Percentiles rank a stretch among this genome's conserved stretches.
phyloP scores from a whole-genome alignment of 164 flowering plant genomes.

The Berberis vulgaris region DNA sequence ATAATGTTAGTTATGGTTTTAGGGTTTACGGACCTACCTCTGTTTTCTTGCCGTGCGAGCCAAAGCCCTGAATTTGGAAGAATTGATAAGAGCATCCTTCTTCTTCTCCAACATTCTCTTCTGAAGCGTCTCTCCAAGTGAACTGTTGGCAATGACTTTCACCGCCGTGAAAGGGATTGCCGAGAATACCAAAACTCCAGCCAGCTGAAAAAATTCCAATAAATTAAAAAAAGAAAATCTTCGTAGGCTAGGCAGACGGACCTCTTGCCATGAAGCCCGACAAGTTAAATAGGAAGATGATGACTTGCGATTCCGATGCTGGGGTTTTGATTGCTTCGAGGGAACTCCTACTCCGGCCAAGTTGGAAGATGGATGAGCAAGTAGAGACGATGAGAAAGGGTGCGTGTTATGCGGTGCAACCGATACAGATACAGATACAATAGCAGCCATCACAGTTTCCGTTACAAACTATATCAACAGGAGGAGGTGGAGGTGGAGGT shows the following conservation, averaged over 20 bases:
- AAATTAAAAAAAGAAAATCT: too few species aligned
- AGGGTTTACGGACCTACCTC: conserved; percentile 58
- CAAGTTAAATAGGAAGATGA: conserved; percentile 10
- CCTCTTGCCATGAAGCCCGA: conserved; percentile 45
- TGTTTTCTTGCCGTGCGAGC: conserved; percentile 50
- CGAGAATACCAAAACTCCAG: conserved; percentile 81
- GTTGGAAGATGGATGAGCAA: too few species aligned
- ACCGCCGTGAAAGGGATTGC: conserved; percentile 94
- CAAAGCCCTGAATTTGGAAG: conserved; percentile 43
- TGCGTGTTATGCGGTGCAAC: too few species aligned
- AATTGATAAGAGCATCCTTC: conserved; percentile 36
- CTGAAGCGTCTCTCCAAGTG: conserved; percentile 65
- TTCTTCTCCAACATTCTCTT: conserved; percentile 57
- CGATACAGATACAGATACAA: too few species aligned
- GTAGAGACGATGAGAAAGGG: too few species aligned
- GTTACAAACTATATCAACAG: too few species aligned
- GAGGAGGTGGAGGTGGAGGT: too few species aligned
- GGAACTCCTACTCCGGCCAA: too few species aligned
- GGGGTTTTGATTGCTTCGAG: too few species aligned
- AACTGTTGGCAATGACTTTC: conserved; percentile 84
- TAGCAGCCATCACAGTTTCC: too few species aligned
- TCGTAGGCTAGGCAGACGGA: neutral
- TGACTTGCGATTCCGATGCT: too few species aligned
- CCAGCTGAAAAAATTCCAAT: conserved; percentile 36
- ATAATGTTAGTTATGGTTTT: neutral